Percentiles rank a stretch among this genome's conserved stretches.
phyloP scores from a whole-genome alignment of 2,329 filamentous ascomycete species.

The Rutstroemia sp. region DNA sequence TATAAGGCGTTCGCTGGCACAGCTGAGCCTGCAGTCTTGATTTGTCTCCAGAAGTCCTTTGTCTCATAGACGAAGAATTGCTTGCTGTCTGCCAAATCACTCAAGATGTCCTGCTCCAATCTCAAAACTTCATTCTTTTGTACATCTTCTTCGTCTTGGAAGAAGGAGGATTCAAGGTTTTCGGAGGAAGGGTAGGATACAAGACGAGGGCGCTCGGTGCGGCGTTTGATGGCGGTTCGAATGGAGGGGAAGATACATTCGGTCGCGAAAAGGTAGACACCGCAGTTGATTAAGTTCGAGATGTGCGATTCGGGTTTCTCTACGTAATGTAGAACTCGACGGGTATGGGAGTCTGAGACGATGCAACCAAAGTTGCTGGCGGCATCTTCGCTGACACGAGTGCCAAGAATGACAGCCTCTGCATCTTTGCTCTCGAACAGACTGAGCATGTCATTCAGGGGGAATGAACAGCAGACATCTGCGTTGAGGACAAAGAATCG shows the following conservation, averaged over 20 bases:
- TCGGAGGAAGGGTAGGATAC: constrained; percentile 95
- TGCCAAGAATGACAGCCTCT: constrained; percentile 93
- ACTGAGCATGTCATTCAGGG: constrained; percentile 88
- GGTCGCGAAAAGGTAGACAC: constrained; percentile 94
- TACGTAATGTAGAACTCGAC: constrained; percentile 95
- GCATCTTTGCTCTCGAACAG: constrained; percentile 92
- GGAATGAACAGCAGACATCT: constrained; percentile 98
- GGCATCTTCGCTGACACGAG: constrained; percentile 81
- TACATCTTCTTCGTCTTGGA: constrained; percentile 63
- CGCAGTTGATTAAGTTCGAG: constrained; percentile 98
- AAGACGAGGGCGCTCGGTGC: constrained; percentile 82
- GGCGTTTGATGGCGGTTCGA: constrained; percentile 88
- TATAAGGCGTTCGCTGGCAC: constrained; percentile 96
- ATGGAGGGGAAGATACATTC: constrained; percentile 97
- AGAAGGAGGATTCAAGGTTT: constrained; percentile 68
- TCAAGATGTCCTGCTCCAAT: constrained; percentile 93
- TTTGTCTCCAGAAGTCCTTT: constrained; percentile 99
- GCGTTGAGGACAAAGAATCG: constrained; percentile 96
- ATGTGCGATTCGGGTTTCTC: constrained; percentile 98
- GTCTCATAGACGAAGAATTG: constrained; percentile 98
- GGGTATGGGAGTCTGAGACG: constrained; percentile 86
- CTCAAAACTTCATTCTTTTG: constrained; percentile 81
- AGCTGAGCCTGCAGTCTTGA: constrained; percentile 96
- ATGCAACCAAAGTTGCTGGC: constrained; percentile 97
- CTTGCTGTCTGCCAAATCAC: constrained; percentile 92